Percentiles rank a stretch among this genome's conserved stretches.
phyloP scores from a whole-genome alignment of 768 basidiomycete genomes.

The Mycena alexandri region DNA sequence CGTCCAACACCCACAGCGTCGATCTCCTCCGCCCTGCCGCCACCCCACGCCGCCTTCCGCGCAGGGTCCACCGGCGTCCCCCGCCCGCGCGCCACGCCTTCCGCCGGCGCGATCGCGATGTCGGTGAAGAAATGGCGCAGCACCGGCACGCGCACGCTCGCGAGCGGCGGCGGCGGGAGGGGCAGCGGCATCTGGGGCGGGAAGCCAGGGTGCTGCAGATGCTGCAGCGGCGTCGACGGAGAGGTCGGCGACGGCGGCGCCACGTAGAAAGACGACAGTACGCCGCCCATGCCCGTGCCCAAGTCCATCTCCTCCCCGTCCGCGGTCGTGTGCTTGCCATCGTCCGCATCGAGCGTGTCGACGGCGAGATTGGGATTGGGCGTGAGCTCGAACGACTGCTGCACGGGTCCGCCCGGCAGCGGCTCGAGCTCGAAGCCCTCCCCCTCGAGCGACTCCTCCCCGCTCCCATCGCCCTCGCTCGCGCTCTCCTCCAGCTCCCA shows the following conservation, averaged over 20 bases:
- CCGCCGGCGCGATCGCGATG: conserved; percentile 29
- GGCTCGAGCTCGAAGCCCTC: conserved; percentile 27
- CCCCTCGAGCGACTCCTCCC: conserved; percentile 13
- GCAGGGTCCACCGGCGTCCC: conserved; percentile 30
- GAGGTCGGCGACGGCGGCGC: background rate
- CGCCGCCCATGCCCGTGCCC: conserved; percentile 31
- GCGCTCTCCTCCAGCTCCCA: conserved; percentile 39
- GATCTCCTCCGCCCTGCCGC: background rate
- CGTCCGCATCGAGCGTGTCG: background rate
- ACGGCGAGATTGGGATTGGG: background rate
- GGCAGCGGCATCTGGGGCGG: conserved; percentile 21
- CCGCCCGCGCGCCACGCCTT: conserved; percentile 19
- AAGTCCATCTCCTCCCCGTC: conserved; percentile 17
- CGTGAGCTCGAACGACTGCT: conserved; percentile 23
- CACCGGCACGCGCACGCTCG: conserved; percentile 30
- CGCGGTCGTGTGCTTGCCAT: background rate
- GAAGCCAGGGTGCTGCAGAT: background rate
- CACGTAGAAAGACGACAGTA: conserved; percentile 33
- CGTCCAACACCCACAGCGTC: conserved; percentile 4
- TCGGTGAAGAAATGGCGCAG: conserved; percentile 31
- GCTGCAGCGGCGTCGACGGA: background rate
- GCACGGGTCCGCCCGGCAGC: background rate
- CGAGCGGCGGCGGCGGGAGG: conserved; percentile 31
- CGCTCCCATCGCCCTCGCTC: conserved; percentile 28
- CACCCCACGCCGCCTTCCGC: conserved; percentile 29